phyloP scores from a whole-genome alignment of 2,329 filamentous ascomycete species.

The Hypoxylon sp. region DNA sequence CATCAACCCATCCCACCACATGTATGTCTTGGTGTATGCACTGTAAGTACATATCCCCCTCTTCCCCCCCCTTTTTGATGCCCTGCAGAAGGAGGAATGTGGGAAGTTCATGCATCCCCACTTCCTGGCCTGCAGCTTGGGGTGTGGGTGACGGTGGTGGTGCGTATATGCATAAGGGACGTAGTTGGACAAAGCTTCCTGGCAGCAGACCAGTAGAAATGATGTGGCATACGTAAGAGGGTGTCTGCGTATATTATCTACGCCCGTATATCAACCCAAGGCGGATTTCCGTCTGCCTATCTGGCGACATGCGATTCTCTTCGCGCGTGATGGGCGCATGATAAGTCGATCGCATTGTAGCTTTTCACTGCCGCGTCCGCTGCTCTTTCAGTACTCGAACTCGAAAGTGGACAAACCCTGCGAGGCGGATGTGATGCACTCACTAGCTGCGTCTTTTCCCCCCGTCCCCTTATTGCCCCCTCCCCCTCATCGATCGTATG shows the following conservation, averaged over 20 bases:
- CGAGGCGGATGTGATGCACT: constrained; percentile 15
- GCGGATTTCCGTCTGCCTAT: constrained; percentile 24
- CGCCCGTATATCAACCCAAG: constrained; percentile 25
- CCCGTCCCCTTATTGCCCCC: background rate
- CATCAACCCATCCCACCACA: constrained; percentile 33
- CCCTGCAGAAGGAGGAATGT: constrained; percentile 36
- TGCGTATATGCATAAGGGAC: constrained; percentile 21
- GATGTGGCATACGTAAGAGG: constrained; percentile 37
- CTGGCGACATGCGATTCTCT: constrained; percentile 10
- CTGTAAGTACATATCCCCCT: constrained; percentile 20
- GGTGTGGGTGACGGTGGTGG: constrained; percentile 12
- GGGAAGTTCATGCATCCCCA: constrained; percentile 42
- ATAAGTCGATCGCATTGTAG: constrained; percentile 25
- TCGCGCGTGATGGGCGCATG: constrained; percentile 37
- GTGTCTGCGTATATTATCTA: constrained; percentile 19
- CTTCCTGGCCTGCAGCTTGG: constrained; percentile 29
- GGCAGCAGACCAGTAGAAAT: constrained; percentile 32
- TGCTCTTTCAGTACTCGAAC: constrained; percentile 1
- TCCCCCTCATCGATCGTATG: constrained; percentile 22
- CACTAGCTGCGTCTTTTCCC: constrained; percentile 15
- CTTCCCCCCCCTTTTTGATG: constrained; percentile 31
- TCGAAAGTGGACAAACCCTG: constrained; percentile 12
- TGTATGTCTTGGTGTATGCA: constrained; percentile 19
- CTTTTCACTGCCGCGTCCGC: constrained; percentile 5
- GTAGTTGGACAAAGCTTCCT: constrained; percentile 28